phyloP scores from a whole-genome alignment of 768 basidiomycete genomes.

The Boletellus sp. region DNA sequence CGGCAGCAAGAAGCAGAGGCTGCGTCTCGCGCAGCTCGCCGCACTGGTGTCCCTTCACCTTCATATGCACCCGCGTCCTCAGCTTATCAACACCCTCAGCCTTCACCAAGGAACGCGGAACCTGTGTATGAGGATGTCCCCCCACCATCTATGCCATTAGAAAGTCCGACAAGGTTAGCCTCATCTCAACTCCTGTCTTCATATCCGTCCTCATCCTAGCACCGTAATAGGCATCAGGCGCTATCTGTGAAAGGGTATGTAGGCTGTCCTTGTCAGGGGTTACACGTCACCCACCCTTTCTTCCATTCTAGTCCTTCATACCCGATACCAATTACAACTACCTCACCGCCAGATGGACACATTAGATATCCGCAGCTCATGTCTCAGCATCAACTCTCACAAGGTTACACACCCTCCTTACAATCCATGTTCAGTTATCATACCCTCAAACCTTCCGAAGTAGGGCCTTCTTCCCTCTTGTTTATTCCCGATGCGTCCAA shows the following conservation, averaged over 20 bases:
- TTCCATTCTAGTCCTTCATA: constrained; percentile 34
- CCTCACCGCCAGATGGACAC: constrained; percentile 47
- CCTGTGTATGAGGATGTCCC: constrained; percentile 28
- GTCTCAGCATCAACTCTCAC: constrained; percentile 72
- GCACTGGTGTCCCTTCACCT: constrained; percentile 29
- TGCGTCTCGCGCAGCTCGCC: constrained; percentile 43
- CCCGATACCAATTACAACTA: constrained; percentile 64
- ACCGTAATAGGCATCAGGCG: constrained; percentile 20
- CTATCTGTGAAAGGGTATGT: constrained; percentile 38
- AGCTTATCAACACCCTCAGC: constrained; percentile 34
- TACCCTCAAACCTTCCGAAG: constrained; percentile 31
- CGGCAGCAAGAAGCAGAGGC: constrained; percentile 61
- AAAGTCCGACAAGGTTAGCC: constrained; percentile 58
- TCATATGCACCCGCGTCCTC: constrained; percentile 28
- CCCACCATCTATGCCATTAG: constrained; percentile 54
- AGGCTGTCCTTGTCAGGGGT: constrained; percentile 1
- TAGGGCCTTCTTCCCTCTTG: constrained; percentile 41
- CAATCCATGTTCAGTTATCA: constrained; percentile 64
- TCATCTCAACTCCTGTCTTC: constrained; percentile 33
- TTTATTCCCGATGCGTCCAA: constrained; percentile 37
- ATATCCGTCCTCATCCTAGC: constrained; percentile 35
- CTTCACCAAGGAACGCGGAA: constrained; percentile 29
- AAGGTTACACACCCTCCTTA: constrained; percentile 76
- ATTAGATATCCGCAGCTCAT: constrained; percentile 69
- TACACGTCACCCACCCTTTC: constrained; percentile 9